phyloP scores from a whole-genome alignment of 345 rosid genomes.

The Noccaea bulbosa region DNA sequence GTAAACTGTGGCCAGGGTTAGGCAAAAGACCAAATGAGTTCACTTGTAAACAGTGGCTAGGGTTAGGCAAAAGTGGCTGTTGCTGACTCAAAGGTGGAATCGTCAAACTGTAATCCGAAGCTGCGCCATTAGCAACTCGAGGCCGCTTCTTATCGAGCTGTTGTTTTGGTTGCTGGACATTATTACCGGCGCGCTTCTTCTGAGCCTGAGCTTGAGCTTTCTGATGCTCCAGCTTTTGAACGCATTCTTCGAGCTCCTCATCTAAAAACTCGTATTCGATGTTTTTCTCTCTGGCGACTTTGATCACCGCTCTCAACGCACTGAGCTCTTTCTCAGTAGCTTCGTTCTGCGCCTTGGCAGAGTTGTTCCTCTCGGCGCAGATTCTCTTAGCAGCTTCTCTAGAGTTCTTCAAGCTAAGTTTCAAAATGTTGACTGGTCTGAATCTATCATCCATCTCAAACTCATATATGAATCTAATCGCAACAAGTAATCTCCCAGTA shows the following conservation, averaged over 20 bases:
- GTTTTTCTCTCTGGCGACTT: conserved; percentile 57
- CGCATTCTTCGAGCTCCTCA: conserved; percentile 51
- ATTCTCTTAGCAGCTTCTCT: conserved; percentile 47
- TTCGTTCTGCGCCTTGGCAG: conserved; percentile 56
- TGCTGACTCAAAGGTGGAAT: conserved; percentile 27
- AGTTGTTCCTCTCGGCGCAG: conserved; percentile 47
- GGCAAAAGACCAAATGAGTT: conserved; percentile 48
- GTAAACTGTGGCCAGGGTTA: background rate
- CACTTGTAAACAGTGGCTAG: conserved; percentile 39
- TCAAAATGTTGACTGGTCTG: conserved; percentile 60
- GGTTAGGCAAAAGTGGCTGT: conserved; percentile 27
- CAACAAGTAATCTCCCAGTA: conserved; percentile 51
- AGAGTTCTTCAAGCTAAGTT: conserved; percentile 51
- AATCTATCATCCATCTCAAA: conserved; percentile 61
- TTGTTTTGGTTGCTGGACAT: conserved; percentile 26
- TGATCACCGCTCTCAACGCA: conserved; percentile 59
- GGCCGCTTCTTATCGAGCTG: conserved; percentile 13
- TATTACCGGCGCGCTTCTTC: conserved; percentile 45
- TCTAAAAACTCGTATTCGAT: conserved; percentile 57
- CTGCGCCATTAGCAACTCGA: conserved; percentile 18
- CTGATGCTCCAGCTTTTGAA: conserved; percentile 63
- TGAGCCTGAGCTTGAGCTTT: conserved; percentile 45
- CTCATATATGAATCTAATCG: conserved; percentile 63
- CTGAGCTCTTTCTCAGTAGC: conserved; percentile 55
- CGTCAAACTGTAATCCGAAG: background rate